These are phyloP conservation scores for Suhomyces bokatorum DNA, from an alignment of 1,139 yeast genomes.

Conservation along the genomic window DNA sequence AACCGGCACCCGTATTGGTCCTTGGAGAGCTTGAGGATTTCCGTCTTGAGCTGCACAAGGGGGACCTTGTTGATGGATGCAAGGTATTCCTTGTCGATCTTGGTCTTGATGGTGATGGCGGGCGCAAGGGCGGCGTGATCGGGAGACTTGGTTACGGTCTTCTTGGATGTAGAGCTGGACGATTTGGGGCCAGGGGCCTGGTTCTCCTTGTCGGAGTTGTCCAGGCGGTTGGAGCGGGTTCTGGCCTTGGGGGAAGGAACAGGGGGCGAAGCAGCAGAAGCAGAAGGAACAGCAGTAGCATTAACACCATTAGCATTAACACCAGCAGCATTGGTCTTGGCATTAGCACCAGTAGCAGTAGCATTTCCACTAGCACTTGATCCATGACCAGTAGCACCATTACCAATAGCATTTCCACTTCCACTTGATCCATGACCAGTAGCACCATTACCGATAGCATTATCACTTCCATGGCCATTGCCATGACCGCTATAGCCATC, in stretches of 20 bases:
- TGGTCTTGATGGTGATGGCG: constrained; percentile 9
- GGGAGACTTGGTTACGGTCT: neutral
- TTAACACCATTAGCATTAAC: neutral
- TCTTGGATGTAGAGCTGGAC: too few relatives aligned
- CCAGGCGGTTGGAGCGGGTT: constrained; percentile 5
- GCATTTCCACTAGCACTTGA: too few relatives aligned
- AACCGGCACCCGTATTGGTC: constrained; percentile 53
- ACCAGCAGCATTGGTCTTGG: too few relatives aligned
- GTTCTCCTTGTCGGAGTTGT: constrained; percentile 12
- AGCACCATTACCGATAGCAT: too few relatives aligned
- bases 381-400: too few relatives aligned
- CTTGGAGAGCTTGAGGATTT: constrained; percentile 41
- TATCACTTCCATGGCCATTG: too few relatives aligned
- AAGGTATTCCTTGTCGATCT: constrained; percentile 47
- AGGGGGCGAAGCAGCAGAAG: neutral
- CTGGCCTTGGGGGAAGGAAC: neutral
- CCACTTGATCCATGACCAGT: too few relatives aligned
- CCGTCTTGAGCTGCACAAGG: constrained; percentile 33
- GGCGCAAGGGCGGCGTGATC: neutral
- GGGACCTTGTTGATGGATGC: constrained; percentile 40
- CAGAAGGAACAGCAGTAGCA: neutral
- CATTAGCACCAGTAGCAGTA: neutral
- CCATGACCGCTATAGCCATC: too few relatives aligned
- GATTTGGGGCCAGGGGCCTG: constrained; percentile 1
- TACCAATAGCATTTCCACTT: neutral